These are phyloP conservation scores for Geotrichum siamense DNA, from an alignment of 1,139 yeast genomes.

Conservation along the genomic window DNA sequence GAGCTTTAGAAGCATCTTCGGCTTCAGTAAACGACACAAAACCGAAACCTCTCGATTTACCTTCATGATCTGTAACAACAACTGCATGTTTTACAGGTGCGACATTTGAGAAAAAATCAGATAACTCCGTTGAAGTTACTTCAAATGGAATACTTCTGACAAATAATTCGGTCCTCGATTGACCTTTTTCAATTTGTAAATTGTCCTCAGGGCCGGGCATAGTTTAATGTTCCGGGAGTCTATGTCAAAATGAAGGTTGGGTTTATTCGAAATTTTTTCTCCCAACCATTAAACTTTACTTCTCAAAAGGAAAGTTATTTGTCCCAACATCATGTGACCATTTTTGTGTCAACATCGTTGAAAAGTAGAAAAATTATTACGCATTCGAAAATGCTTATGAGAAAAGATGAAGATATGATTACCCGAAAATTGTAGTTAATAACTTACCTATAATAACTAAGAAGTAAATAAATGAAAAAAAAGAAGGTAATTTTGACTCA, in stretches of 20 bases:
- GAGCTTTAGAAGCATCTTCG: conserved; percentile 76
- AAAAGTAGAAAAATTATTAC: too few species aligned
- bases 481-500: too few species aligned
- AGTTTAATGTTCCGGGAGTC: neutral
- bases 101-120: conserved; percentile 80
- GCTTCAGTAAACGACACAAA: conserved; percentile 84
- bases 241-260: neutral
- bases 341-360: too few species aligned
- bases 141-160: conserved; percentile 76
- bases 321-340: conserved; percentile 3
- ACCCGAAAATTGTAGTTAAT: too few species aligned
- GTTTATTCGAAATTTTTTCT: conserved; percentile 2
- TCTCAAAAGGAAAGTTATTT: neutral
- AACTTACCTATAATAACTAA: too few species aligned
- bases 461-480: too few species aligned
- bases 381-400: too few species aligned
- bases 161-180: conserved; percentile 44
- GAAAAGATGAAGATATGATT: too few species aligned
- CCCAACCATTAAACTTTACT: conserved; percentile 4
- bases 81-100: conserved; percentile 96
- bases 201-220: neutral
- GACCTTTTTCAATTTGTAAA: conserved; percentile 1
- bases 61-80: conserved; percentile 68
- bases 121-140: conserved; percentile 72
- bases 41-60: conserved; percentile 81